phyloP scores from a whole-genome alignment of 1,139 yeast genomes.

The Geotrichum carabidarum region DNA sequence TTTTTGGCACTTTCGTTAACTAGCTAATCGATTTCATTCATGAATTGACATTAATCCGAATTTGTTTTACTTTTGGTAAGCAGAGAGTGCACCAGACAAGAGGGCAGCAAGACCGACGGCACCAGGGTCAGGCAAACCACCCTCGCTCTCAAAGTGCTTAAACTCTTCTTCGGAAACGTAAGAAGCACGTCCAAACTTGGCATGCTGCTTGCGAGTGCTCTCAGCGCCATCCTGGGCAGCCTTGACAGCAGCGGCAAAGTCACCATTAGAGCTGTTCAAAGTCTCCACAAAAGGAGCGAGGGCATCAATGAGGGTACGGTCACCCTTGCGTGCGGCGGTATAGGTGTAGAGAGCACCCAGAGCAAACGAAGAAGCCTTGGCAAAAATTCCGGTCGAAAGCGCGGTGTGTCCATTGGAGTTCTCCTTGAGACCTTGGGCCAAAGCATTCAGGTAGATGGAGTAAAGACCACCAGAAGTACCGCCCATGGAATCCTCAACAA shows the following conservation, averaged over 20 bases:
- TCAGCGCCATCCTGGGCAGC: conserved; percentile 78
- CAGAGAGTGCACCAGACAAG: conserved; percentile 29
- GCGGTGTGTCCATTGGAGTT: conserved; percentile 25
- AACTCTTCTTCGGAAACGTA: conserved; percentile 66
- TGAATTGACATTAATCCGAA: no score
- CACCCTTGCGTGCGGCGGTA: conserved; percentile 72
- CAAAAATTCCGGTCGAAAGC: conserved; percentile 39
- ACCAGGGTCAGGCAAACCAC: conserved; percentile 85
- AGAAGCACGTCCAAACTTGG: conserved; percentile 90
- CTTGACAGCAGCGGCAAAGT: conserved; percentile 53
- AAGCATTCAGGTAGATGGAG: conserved; percentile 71
- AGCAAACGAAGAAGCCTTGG: conserved; percentile 48
- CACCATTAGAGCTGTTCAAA: conserved; percentile 43
- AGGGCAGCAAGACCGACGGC: conserved; percentile 47
- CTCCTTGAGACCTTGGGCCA: conserved; percentile 48
- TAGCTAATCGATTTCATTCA: no score
- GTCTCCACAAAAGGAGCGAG: conserved; percentile 66
- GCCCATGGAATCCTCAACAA: conserved; percentile 88
- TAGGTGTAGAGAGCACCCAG: conserved; percentile 64
- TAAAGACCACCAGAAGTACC: conserved; percentile 95
- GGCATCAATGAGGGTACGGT: conserved; percentile 52
- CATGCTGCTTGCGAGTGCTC: conserved; percentile 64
- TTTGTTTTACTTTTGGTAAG: conserved; percentile 16
- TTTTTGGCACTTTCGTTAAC: no score
- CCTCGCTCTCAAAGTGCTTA: conserved; percentile 38